phyloP scores from a whole-genome alignment of 2,329 filamentous ascomycete species.

The Fusarium oxysporum region DNA sequence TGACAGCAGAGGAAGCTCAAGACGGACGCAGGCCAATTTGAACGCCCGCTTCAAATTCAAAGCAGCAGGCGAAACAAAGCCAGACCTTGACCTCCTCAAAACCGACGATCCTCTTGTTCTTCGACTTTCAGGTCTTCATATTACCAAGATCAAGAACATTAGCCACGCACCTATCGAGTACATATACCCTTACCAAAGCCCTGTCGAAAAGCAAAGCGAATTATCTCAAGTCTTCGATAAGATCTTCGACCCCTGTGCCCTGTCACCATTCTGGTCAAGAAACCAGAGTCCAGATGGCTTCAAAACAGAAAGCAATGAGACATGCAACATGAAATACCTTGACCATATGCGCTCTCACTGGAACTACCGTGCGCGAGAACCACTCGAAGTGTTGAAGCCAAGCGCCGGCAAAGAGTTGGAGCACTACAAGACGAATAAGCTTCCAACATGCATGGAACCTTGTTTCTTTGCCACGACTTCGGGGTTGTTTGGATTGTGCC shows the following conservation, averaged over 20 bases:
- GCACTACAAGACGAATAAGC: conserved; percentile 3
- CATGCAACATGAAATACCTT: conserved; percentile 8
- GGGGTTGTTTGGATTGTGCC: conserved; percentile 22
- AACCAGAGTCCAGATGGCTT: neutral
- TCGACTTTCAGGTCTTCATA: neutral
- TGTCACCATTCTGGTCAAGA: conserved; percentile 20
- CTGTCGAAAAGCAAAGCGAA: neutral
- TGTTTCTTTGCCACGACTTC: conserved; percentile 26
- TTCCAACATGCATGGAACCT: conserved; percentile 11
- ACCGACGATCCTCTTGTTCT: neutral
- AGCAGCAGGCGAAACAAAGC: conserved; percentile 9
- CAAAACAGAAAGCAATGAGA: neutral
- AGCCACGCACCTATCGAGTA: conserved; percentile 19
- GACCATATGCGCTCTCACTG: conserved; percentile 29
- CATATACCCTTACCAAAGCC: conserved; percentile 12
- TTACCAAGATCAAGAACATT: conserved; percentile 10
- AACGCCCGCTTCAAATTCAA: conserved; percentile 18
- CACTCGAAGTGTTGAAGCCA: neutral
- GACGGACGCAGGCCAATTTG: conserved; percentile 16
- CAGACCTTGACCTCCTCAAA: conserved; percentile 5
- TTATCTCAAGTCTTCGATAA: conserved; percentile 13
- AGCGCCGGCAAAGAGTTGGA: fast-evolving
- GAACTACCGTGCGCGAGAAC: neutral
- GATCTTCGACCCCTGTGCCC: conserved; percentile 27
- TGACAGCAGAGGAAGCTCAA: conserved; percentile 15